phyloP scores from a whole-genome alignment of 345 rosid genomes.

The thale cress (Arabidopsis thaliana) region TAIR10.1 NC_003076.8:25900001-25900500 shows the following conservation, averaged over 20 bases:
- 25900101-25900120: background rate
- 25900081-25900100: background rate
- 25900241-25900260: conserved; percentile 37
- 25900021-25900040: conserved; percentile 8
- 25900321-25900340: conserved; percentile 28
- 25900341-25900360: conserved; percentile 17
- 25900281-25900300: background rate
- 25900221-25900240: conserved; percentile 17
- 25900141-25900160: conserved; percentile 37
- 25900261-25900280: conserved; percentile 2
- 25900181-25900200: conserved; percentile 36
- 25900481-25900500: conserved; percentile 36
- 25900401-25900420: conserved; percentile 38
- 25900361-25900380: conserved; percentile 39
- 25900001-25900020: conserved; percentile 18
- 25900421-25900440: conserved; percentile 34
- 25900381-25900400: conserved; percentile 47
- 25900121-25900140: conserved; percentile 14
- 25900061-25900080: conserved; percentile 29
- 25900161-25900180: conserved; percentile 43
- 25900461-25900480: conserved; percentile 41
- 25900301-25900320: conserved; percentile 34
- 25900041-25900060: conserved; percentile 31
- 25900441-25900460: conserved; percentile 38
- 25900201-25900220: conserved; percentile 28